phyloP scores from a whole-genome alignment of 192 early-diverging fungal species.

The Piromyces sp. region DNA sequence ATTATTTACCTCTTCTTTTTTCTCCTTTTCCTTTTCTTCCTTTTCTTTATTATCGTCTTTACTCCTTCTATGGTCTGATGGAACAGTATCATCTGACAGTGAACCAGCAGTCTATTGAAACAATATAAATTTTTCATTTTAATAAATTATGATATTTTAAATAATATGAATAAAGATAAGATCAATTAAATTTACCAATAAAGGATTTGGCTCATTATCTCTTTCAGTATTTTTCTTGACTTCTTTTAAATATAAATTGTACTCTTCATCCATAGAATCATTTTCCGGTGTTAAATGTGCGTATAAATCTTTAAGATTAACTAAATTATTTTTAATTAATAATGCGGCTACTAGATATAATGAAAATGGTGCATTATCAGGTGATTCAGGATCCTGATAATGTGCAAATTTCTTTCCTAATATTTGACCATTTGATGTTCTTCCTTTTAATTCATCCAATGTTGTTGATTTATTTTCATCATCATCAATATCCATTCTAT shows the following conservation, averaged over 20 bases:
- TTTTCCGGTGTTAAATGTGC: slow-evolving; percentile 38
- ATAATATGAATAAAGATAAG: too few species aligned
- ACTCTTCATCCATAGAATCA: slow-evolving; percentile 24
- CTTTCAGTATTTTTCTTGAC: slow-evolving; percentile 17
- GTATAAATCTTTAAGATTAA: slow-evolving; percentile 39
- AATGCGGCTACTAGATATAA: slow-evolving; percentile 36
- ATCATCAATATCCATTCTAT: background rate
- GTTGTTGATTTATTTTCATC: background rate
- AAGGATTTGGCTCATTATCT: slow-evolving; percentile 17
- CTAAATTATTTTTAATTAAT: slow-evolving; percentile 27
- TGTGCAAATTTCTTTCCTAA: slow-evolving; percentile 56
- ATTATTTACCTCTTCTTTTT: background rate
- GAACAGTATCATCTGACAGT: slow-evolving; percentile 15
- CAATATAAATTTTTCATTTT: too few species aligned
- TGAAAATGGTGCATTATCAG: slow-evolving; percentile 13
- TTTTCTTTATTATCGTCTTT: background rate
- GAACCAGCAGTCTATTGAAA: slow-evolving; percentile 13
- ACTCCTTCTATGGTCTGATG: slow-evolving; percentile 1
- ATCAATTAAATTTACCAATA: slow-evolving; percentile 7
- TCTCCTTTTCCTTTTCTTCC: background rate
- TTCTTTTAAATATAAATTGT: slow-evolving; percentile 15
- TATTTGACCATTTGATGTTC: slow-evolving; percentile 28
- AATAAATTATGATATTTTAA: too few species aligned
- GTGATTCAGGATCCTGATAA: slow-evolving; percentile 18
- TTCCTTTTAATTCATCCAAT: background rate